Conservation (phyloP, 1,284 basidiomycete species). For the Pascua guehoae region DNA sequence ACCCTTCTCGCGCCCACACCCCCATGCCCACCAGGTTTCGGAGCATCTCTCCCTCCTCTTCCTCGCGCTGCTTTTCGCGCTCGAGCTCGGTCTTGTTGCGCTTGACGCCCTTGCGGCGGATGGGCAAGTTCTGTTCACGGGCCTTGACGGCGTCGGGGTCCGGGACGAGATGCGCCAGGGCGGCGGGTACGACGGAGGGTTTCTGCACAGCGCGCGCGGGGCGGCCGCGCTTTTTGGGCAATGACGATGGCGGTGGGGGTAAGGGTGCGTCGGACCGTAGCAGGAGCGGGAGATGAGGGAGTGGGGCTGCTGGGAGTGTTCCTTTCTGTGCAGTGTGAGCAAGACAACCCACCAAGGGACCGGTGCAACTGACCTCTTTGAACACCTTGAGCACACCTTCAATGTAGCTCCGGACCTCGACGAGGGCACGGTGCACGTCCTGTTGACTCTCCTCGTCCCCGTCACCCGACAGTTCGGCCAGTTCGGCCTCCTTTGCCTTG, state of each 20-base stretch:
- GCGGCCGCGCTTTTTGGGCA: conserved; percentile 23
- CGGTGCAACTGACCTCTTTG: conserved; percentile 15
- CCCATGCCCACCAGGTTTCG: conserved; percentile 20
- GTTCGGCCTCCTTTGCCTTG: conserved; percentile 7
- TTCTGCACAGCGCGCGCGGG: conserved; percentile 15
- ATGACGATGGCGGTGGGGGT: conserved; percentile 7
- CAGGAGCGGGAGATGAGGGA: conserved; percentile 10
- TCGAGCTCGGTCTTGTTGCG: conserved; percentile 23
- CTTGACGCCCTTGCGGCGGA: conserved; percentile 26
- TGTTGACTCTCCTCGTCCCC: background rate
- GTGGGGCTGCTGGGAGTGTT: conserved; percentile 14
- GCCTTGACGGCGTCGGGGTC: conserved; percentile 10
- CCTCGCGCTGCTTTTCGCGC: conserved; percentile 18
- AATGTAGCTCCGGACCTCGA: conserved; percentile 14
- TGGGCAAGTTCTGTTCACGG: conserved; percentile 16
- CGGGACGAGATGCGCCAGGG: conserved; percentile 20
- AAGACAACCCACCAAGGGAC: background rate
- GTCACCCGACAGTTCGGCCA: conserved; percentile 4
- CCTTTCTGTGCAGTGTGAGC: conserved; percentile 13
- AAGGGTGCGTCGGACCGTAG: background rate
- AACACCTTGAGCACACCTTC: conserved; percentile 19
- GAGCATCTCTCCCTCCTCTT: conserved; percentile 25
- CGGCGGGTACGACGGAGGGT: conserved; percentile 14
- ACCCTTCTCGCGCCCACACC: conserved; percentile 11
- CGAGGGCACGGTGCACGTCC: conserved; percentile 3